Base-by-base conservation (phyloP, 305 asterid species). In the Fraxinus angustifolia region DNA sequence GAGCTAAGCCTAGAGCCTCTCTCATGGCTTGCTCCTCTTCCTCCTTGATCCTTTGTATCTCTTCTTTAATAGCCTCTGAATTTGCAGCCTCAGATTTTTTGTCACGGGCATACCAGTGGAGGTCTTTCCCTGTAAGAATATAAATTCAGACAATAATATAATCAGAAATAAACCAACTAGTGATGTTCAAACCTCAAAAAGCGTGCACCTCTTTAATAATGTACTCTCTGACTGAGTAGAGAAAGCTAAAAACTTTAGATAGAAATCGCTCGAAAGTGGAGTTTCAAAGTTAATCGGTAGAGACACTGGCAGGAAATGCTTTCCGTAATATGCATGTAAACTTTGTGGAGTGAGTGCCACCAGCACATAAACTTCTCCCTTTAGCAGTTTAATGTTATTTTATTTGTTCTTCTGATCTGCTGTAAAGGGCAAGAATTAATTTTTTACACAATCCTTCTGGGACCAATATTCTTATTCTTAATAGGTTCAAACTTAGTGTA, bases 11-110 rank as follows among this genome's bases (percentile, higher is more conserved):
- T 60, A 96, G 87, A 79, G 99, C 98, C 88, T 94, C 99, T 88
- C 95, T 91, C 99, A 96, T 93, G 67, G 98, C 93, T 87, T 93
- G 98, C 90, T 96, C 98, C 88, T 94, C 98, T 78, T 96, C 98
- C 86, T 96, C 99, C 91, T 96, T 96, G 85, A 96, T 87, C 89
- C 97, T 93, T 80, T 78, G 87, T 84, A 93, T 88, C 92, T 96
- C 99, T 83, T 94, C 97, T 87, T 94, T 90, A 78, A 91, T 83
- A 8, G 97, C 97, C 38, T 93, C 97, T 36, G 84, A 76, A 79
- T 90, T 87, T 4, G 81, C 72, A 34, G 77, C 34, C 12, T 80
- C 83, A 40, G 94, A 88, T 10, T 92, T 92, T 81, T 96, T 96
- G 78, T 93, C 97, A 31, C 98, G 97, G 8, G 91, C 26, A 71